Evolutionary conservation across 164 flowering plant genomes (phyloP).

Genomic region (Sextonia rubra): DNA sequence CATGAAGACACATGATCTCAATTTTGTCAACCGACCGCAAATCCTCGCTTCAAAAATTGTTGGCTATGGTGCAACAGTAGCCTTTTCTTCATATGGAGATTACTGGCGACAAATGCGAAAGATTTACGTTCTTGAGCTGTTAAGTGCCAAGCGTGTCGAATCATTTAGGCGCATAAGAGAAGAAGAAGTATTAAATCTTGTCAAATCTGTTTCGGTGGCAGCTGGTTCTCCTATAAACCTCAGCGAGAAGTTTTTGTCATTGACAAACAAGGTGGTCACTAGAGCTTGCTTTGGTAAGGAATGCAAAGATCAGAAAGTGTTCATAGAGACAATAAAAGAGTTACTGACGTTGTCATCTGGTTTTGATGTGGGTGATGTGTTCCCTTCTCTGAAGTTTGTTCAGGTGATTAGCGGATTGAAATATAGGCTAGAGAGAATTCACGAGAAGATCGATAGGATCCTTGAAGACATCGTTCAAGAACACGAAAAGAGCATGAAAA

Average conservation of each 20-base stretch:
- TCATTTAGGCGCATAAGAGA: constrained; percentile 24
- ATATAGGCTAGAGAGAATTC: background rate
- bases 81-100: constrained; percentile 28
- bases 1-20: constrained; percentile 19
- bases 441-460: background rate
- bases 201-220: background rate
- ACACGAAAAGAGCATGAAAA: background rate
- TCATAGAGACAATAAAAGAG: constrained; percentile 9
- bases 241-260: constrained; percentile 9
- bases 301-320: constrained; percentile 14
- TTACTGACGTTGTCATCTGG: constrained; percentile 5
- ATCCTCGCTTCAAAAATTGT: constrained; percentile 7
- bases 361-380: constrained; percentile 1
- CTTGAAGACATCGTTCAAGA: background rate
- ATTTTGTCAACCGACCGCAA: constrained; percentile 10
- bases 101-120: constrained; percentile 38
- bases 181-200: constrained; percentile 25
- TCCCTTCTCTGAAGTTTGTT: constrained; percentile 1
- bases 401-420: background rate
- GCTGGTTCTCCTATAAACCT: constrained; percentile 15
- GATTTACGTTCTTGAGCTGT: constrained; percentile 25
- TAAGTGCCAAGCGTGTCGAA: constrained; percentile 25
- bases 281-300: constrained; percentile 23
- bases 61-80: constrained; percentile 9
- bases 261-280: constrained; percentile 14